Base-by-base conservation (phyloP, 371 early-diverging fungal genomes). In the Apophysomyces ossiformis region DNA sequence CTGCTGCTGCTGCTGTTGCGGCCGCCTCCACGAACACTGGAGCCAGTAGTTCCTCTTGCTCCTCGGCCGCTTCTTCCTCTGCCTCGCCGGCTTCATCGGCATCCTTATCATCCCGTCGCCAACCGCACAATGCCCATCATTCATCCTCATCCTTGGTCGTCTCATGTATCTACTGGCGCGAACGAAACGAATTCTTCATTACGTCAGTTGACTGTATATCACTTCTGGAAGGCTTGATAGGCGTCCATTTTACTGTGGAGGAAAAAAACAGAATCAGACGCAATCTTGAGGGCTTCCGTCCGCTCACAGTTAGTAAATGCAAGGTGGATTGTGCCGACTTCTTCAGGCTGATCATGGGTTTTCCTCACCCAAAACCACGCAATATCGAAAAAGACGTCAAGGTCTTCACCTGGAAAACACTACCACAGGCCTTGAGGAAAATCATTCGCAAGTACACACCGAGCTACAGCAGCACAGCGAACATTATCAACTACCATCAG, bases 351-450 rank as follows among this genome's bases (percentile, higher is more conserved):
- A 90, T 94, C 73, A 94, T 94, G 94, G 77, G 87, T 8, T 94
- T 91, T 69, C 90, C 91, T 0, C 88, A 90, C 69, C 93, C 94
- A 50, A 92, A 91, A 74, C 94, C 94, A 35, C 74, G 94, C 32
- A 93, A 93, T 68, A 93, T 93, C 63, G 93, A 93, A 75, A 94
- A 94, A 67, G 92, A 93, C 57, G 90, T 93, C 76, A 93, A 93
- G 74, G 91, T 93, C 1, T 93, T 92, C 72, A 84, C 85, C 13
- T 93, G 94, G 94, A 78, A 83, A 58, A 82, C 85, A 0, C 72
- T 92, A 12, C 85, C 89, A 0, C 73, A 79, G 18, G 90, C 90
- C 1, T 80, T 91, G 13, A 83, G 83, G 58, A 92, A 92, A 68
- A 88, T 92, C 65, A 86, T 92, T 32, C 75, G 86, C 74, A 92